Conservation (phyloP, 1,284 basidiomycete species). For the Porodaedalea pini region DNA sequence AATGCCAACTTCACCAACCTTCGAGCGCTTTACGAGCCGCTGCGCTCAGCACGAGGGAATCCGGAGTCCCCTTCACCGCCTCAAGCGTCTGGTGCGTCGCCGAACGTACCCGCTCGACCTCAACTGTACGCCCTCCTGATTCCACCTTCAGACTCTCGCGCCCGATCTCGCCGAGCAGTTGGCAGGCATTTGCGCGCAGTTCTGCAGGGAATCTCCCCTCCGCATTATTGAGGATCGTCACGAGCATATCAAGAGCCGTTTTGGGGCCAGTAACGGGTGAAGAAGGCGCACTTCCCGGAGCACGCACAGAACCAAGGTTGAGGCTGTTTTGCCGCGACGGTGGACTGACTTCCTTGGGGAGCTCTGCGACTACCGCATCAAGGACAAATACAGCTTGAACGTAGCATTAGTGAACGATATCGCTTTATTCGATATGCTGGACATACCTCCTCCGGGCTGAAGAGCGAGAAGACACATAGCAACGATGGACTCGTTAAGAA, state of each 20-base stretch:
- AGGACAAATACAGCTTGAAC: slow-evolving; percentile 56
- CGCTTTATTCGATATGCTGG: not conserved
- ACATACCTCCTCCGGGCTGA: slow-evolving; percentile 60
- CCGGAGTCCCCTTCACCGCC: slow-evolving; percentile 24
- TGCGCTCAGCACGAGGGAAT: slow-evolving; percentile 18
- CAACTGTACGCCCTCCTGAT: slow-evolving; percentile 32
- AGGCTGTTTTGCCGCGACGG: slow-evolving; percentile 40
- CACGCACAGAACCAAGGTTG: slow-evolving; percentile 40
- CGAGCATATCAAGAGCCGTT: slow-evolving; percentile 63
- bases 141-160: slow-evolving; percentile 46
- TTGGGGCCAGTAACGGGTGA: slow-evolving; percentile 41
- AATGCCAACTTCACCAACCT: slow-evolving; percentile 11
- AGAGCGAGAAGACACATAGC: slow-evolving; percentile 76
- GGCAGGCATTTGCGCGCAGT: slow-evolving; percentile 69
- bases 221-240: slow-evolving; percentile 50
- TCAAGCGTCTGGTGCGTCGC: slow-evolving; percentile 49
- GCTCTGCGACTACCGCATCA: slow-evolving; percentile 48
- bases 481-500: slow-evolving; percentile 88
- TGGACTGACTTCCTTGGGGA: slow-evolving; percentile 41
- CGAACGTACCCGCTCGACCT: slow-evolving; percentile 46
- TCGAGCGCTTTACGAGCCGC: slow-evolving; percentile 23
- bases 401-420: slow-evolving; percentile 1
- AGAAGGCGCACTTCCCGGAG: slow-evolving; percentile 30
- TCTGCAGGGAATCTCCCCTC: slow-evolving; percentile 55
- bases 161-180: slow-evolving; percentile 60